Conservation (phyloP, 1,284 basidiomycete species). For the Afroboletus lepidellus region DNA sequence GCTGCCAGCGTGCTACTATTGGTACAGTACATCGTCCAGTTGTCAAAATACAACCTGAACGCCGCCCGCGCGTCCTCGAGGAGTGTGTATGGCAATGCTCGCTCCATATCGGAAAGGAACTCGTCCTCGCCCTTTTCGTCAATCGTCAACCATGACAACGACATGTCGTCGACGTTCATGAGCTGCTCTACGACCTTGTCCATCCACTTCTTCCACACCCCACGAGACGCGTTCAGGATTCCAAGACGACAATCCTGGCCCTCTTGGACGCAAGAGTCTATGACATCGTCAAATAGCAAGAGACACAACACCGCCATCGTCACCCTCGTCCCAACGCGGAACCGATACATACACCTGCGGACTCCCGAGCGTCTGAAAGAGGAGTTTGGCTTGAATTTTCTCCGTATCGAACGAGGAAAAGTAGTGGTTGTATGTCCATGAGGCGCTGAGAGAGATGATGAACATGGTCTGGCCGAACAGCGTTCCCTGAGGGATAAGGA, state of each 20-base stretch:
- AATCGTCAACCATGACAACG: slow-evolving; percentile 13
- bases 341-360: slow-evolving; percentile 20
- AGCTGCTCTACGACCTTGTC: slow-evolving; percentile 26
- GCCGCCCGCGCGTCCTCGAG: slow-evolving; percentile 23
- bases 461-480: slow-evolving; percentile 36
- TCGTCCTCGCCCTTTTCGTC: slow-evolving; percentile 7
- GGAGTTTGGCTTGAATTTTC: slow-evolving; percentile 23
- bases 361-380: slow-evolving; percentile 18
- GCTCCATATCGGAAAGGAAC: slow-evolving; percentile 16
- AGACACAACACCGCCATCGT: slow-evolving; percentile 25
- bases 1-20: background rate
- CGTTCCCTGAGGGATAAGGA: slow-evolving; percentile 29
- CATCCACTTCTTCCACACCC: slow-evolving; percentile 27
- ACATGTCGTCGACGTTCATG: slow-evolving; percentile 11
- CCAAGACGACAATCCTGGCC: slow-evolving; percentile 21
- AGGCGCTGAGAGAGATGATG: slow-evolving; percentile 25
- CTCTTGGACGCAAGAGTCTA: slow-evolving; percentile 12
- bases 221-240: slow-evolving; percentile 20
- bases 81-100: slow-evolving; percentile 14
- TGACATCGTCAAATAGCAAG: slow-evolving; percentile 22
- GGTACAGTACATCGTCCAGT: slow-evolving; percentile 11
- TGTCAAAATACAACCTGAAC: slow-evolving; percentile 24
- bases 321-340: slow-evolving; percentile 17
- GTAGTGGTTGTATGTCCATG: slow-evolving; percentile 29
- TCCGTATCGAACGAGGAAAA: slow-evolving; percentile 25